A percentile compares a stretch with the other conserved stretches of the same genome.
Evolutionary conservation across 192 early-diverging fungal genomes (phyloP).

Genomic region (Dispira simplex): DNA sequence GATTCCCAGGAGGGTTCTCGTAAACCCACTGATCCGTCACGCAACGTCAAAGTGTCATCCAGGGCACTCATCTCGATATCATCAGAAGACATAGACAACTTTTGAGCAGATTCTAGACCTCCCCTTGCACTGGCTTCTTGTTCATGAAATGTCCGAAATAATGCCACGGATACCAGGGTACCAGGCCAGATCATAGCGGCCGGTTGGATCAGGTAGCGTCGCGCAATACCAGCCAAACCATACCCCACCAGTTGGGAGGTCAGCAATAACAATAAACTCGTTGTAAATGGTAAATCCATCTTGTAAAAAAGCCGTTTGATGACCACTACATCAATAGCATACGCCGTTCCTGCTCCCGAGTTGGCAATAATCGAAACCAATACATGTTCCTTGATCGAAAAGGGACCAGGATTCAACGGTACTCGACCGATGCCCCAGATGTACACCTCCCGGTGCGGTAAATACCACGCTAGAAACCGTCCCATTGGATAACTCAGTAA

Average conservation of each 20-base stretch:
- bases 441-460: conserved; percentile 26
- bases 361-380: conserved; percentile 66
- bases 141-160: conserved; percentile 68
- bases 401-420: conserved; percentile 70
- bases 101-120: conserved; percentile 5
- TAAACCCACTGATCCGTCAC: too few relatives aligned
- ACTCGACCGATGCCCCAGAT: conserved; percentile 23
- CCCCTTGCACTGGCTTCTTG: conserved; percentile 13
- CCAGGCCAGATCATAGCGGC: conserved; percentile 79
- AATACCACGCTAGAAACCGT: conserved; percentile 35
- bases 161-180: conserved; percentile 53
- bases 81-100: not conserved
- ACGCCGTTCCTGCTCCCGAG: conserved; percentile 49
- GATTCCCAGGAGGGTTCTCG: not conserved
- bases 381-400: conserved; percentile 80
- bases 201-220: conserved; percentile 70
- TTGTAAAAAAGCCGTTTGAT: conserved; percentile 54
- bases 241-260: conserved; percentile 53
- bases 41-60: too few relatives aligned
- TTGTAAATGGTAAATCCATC: conserved; percentile 42
- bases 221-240: conserved; percentile 52
- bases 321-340: conserved; percentile 60
- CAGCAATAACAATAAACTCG: conserved; percentile 46
- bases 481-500: conserved; percentile 67
- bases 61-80: conserved; percentile 5